A percentile compares a stretch with the other conserved stretches of the same genome.
Evolutionary conservation across 1,139 yeast species (phyloP).

Genomic region (Yamadazyma oceani): DNA sequence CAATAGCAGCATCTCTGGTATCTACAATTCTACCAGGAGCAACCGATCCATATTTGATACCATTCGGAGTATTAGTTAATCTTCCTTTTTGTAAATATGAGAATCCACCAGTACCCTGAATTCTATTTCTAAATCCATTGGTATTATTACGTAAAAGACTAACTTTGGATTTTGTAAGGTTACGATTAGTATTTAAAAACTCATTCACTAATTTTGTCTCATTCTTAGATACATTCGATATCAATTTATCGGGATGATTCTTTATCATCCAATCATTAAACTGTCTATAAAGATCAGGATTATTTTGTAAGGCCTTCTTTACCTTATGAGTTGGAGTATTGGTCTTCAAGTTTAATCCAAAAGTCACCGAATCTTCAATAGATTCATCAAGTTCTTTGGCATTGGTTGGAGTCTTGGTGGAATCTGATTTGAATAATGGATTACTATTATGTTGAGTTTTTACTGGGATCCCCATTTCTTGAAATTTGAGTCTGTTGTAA

Average conservation of each 20-base stretch:
- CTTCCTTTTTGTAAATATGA: slow-evolving; percentile 73
- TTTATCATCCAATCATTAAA: slow-evolving; percentile 37
- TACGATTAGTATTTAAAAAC: slow-evolving; percentile 21
- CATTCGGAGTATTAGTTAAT: slow-evolving; percentile 72
- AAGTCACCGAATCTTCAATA: slow-evolving; percentile 20
- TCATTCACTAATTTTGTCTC: slow-evolving; percentile 26
- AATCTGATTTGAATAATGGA: slow-evolving; percentile 33
- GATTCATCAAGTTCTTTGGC: slow-evolving; percentile 17
- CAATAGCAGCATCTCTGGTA: slow-evolving; percentile 61
- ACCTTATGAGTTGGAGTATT: slow-evolving; percentile 29
- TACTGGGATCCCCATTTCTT: slow-evolving; percentile 42
- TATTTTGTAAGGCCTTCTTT: slow-evolving; percentile 26
- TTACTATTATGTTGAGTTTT: slow-evolving; percentile 32
- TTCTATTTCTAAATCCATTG: slow-evolving; percentile 16
- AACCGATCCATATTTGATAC: slow-evolving; percentile 56
- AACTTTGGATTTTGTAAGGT: slow-evolving; percentile 9
- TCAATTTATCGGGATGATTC: slow-evolving; percentile 35
- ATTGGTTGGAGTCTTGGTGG: slow-evolving; percentile 18
- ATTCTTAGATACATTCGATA: slow-evolving; percentile 19
- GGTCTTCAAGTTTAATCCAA: slow-evolving; percentile 32
- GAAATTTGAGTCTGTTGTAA: slow-evolving; percentile 42
- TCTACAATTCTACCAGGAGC: slow-evolving; percentile 72
- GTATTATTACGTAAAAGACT: slow-evolving; percentile 5
- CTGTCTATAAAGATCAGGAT: slow-evolving; percentile 32
- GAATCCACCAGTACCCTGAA: slow-evolving; percentile 73